A percentile compares a stretch with the other conserved stretches of the same genome.
phyloP scores from a whole-genome alignment of 2,329 filamentous ascomycete species.

The Paecilomyces sp. region DNA sequence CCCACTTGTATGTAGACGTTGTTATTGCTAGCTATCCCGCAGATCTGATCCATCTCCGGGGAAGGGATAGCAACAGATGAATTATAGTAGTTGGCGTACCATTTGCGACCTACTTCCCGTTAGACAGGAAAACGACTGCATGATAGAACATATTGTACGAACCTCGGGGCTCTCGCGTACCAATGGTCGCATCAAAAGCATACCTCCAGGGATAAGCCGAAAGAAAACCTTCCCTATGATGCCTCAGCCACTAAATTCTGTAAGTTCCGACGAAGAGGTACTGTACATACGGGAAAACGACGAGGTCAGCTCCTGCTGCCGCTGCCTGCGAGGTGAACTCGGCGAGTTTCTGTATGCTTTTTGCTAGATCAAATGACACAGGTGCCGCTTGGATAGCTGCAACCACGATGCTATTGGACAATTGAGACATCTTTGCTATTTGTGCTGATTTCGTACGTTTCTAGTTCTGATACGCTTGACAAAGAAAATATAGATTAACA shows the following conservation, averaged over 20 bases:
- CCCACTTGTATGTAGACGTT: constrained; percentile 30
- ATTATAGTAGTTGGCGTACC: constrained; percentile 36
- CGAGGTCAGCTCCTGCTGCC: constrained; percentile 28
- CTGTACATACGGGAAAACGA: constrained; percentile 21
- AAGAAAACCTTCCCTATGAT: neutral
- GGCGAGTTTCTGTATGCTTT: neutral
- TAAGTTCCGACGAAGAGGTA: neutral
- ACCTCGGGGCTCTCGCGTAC: constrained; percentile 31
- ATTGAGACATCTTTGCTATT: neutral
- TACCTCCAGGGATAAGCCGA: neutral
- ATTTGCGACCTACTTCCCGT: constrained; percentile 26
- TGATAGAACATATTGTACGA: constrained; percentile 1
- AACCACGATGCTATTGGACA: neutral
- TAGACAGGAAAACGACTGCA: too few relatives aligned
- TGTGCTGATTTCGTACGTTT: neutral
- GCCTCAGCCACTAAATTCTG: neutral
- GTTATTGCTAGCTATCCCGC: constrained; percentile 27
- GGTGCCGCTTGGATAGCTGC: neutral
- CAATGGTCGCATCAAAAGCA: neutral
- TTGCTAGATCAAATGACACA: neutral
- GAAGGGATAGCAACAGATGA: constrained; percentile 34
- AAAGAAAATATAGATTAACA: too few relatives aligned
- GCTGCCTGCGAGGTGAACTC: constrained; percentile 29
- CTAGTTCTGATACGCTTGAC: neutral
- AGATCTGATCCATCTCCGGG: constrained; percentile 27